A percentile compares a stretch with the other conserved stretches of the same genome.
These are phyloP conservation scores for Aureobasidium sp. DNA, from an alignment of 2,329 filamentous ascomycete genomes.

Conservation along the genomic window DNA sequence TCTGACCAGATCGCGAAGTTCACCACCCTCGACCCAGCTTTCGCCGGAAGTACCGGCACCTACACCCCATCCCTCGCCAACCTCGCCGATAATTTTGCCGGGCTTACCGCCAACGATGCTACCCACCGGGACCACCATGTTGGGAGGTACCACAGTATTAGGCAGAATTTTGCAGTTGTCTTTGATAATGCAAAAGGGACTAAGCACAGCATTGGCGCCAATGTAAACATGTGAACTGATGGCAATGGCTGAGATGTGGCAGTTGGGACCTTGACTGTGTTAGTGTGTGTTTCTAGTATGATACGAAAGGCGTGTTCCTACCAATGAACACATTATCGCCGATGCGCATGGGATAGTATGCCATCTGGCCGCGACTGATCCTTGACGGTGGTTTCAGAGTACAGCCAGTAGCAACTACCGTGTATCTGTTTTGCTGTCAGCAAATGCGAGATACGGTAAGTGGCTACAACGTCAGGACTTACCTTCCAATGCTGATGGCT, in stretches of 20 bases:
- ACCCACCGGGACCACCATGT: constrained; percentile 90
- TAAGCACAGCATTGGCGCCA: constrained; percentile 67
- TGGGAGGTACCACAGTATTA: constrained; percentile 71
- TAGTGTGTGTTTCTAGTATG: background rate
- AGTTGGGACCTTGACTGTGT: constrained; percentile 35
- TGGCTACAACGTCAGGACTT: background rate
- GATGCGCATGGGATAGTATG: constrained; percentile 83
- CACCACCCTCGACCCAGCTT: constrained; percentile 44
- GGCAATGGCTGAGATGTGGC: constrained; percentile 73
- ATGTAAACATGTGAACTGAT: constrained; percentile 84
- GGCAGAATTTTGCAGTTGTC: constrained; percentile 87
- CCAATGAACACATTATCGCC: constrained; percentile 93
- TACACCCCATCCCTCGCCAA: constrained; percentile 58
- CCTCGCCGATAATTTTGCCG: constrained; percentile 72
- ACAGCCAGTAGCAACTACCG: constrained; percentile 72
- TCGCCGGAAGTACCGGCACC: constrained; percentile 37
- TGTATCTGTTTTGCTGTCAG: constrained; percentile 48
- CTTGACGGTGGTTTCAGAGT: constrained; percentile 78
- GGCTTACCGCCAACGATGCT: constrained; percentile 82
- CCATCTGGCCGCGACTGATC: constrained; percentile 66
- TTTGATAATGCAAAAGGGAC: constrained; percentile 85
- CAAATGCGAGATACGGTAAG: background rate
- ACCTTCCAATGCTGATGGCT: constrained; percentile 71
- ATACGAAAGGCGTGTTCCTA: constrained; percentile 28
- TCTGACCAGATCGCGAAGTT: constrained; percentile 42